These are phyloP conservation scores for Marasmius oreades DNA, from an alignment of 1,284 basidiomycete species.

Conservation along the genomic window DNA sequence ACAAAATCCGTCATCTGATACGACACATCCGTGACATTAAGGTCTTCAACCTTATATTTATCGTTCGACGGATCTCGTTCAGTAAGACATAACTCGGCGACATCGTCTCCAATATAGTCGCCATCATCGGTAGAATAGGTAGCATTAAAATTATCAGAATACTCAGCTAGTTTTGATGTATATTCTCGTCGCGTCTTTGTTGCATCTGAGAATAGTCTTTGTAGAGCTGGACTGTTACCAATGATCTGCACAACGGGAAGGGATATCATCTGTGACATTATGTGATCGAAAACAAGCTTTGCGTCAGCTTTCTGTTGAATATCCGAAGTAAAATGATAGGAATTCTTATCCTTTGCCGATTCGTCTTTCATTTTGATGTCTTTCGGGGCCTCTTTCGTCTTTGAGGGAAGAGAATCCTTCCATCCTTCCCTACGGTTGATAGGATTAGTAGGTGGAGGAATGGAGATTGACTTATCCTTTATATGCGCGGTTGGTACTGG, in stretches of 20 bases:
- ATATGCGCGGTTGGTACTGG: not conserved
- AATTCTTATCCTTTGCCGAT: not conserved
- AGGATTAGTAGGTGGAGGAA: slow-evolving; percentile 7
- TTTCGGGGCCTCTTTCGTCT: not conserved
- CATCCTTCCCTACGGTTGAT: slow-evolving; percentile 10
- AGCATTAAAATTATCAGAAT: not conserved
- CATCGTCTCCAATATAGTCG: too few species aligned
- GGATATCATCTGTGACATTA: not conserved
- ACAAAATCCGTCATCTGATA: not conserved
- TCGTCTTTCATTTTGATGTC: slow-evolving; percentile 5
- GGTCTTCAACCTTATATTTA: not conserved
- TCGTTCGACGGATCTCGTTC: not conserved
- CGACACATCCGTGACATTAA: not conserved
- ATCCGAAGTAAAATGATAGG: slow-evolving; percentile 7
- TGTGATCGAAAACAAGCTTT: not conserved
- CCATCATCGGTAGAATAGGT: not conserved
- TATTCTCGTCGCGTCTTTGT: not conserved
- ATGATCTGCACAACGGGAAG: slow-evolving; percentile 4
- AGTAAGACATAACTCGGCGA: not conserved
- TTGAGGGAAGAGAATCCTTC: not conserved
- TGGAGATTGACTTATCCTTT: not conserved
- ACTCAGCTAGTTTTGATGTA: not conserved
- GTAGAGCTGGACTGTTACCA: not conserved
- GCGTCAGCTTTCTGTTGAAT: not conserved
- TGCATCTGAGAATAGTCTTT: not conserved